Percentiles rank a stretch among this genome's conserved stretches.
Evolutionary conservation across 1,284 basidiomycete species (phyloP).

Genomic region (Apiotrichum montevideense): DNA sequence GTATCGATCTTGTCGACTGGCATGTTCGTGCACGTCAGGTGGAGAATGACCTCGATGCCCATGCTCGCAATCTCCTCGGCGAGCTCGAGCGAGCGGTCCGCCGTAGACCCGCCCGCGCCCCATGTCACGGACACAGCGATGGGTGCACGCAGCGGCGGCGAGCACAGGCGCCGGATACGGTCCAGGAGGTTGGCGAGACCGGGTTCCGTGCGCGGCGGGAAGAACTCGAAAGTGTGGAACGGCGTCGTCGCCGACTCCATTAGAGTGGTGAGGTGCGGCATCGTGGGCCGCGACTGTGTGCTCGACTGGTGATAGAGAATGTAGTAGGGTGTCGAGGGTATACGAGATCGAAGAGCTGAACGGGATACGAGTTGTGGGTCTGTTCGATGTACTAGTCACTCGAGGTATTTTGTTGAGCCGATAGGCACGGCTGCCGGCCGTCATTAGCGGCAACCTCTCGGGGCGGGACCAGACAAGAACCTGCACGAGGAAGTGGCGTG

Average conservation of each 20-base stretch:
- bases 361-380: too few species aligned
- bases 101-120: conserved; percentile 94
- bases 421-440: too few species aligned
- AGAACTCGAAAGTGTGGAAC: conserved; percentile 90
- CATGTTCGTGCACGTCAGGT: conserved; percentile 98
- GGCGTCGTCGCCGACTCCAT: conserved; percentile 43
- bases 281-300: not conserved
- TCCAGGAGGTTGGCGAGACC: conserved; percentile 79
- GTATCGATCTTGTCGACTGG: conserved; percentile 77
- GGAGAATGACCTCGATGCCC: conserved; percentile 67
- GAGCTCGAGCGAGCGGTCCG: conserved; percentile 78
- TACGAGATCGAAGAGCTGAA: too few species aligned
- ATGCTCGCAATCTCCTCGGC: conserved; percentile 58
- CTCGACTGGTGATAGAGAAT: too few species aligned
- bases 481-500: too few species aligned
- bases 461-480: too few species aligned
- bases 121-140: conserved; percentile 84
- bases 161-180: conserved; percentile 67
- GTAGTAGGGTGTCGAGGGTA: too few species aligned
- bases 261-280: conserved; percentile 16
- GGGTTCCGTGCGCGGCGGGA: conserved; percentile 88
- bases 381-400: too few species aligned
- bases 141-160: conserved; percentile 52
- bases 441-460: too few species aligned
- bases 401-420: too few species aligned